Conservation (phyloP, 768 basidiomycete species). For the Rubroboletus satanas region DNA sequence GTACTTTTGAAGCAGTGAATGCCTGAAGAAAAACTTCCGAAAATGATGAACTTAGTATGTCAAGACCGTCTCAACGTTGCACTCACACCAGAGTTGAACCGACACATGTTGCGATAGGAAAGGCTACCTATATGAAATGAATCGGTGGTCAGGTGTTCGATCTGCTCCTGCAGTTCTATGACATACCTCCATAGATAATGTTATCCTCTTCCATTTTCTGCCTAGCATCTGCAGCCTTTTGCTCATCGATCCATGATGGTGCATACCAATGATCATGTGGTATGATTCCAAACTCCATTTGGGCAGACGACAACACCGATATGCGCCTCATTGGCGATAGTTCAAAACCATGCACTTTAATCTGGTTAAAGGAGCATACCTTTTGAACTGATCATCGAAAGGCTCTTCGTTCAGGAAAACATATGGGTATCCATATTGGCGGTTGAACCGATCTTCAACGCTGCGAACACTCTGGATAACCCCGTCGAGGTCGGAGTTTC, state of each 20-base stretch:
- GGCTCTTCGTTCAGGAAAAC: conserved; percentile 64
- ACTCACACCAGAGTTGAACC: conserved; percentile 67
- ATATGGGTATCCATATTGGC: conserved; percentile 53
- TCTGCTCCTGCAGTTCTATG: neutral
- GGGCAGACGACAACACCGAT: conserved; percentile 38
- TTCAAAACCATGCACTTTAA: conserved; percentile 12
- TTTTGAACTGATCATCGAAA: conserved; percentile 51
- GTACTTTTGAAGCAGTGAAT: conserved; percentile 27
- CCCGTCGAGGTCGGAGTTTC: conserved; percentile 45
- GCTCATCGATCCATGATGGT: conserved; percentile 71
- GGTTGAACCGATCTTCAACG: conserved; percentile 60
- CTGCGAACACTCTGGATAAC: conserved; percentile 48
- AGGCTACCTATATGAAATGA: conserved; percentile 7
- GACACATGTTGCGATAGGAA: conserved; percentile 70
- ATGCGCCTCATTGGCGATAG: conserved; percentile 25
- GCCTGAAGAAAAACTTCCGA: conserved; percentile 48
- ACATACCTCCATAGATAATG: conserved; percentile 49
- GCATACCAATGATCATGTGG: conserved; percentile 64
- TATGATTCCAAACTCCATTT: conserved; percentile 57
- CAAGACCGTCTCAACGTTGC: neutral
- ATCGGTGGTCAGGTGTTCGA: neutral
- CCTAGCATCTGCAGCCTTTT: conserved; percentile 47
- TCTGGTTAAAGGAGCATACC: conserved; percentile 18
- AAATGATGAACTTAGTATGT: neutral
- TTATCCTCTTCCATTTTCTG: conserved; percentile 47